Evolutionary conservation across 306 rosid species (phyloP).

Genomic region (Lathyrus tuberosus): DNA sequence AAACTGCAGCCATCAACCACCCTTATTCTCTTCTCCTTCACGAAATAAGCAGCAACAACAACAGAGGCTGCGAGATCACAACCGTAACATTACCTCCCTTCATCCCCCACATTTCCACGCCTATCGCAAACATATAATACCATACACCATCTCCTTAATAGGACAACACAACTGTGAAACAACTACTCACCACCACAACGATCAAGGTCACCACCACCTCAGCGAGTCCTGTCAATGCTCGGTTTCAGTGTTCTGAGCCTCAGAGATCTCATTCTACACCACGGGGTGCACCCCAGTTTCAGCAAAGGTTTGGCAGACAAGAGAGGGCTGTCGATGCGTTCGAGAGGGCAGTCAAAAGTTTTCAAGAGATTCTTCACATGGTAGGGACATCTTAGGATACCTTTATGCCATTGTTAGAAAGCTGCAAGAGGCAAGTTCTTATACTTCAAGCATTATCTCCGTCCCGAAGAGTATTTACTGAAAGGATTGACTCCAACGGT

Average conservation of each 20-base stretch:
- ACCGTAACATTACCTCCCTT: no score
- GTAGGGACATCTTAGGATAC: constrained; percentile 94
- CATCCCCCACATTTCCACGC: no score
- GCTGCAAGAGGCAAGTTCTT: constrained; percentile 98
- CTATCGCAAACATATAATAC: no score
- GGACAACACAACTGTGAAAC: no score
- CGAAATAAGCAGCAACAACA: no score
- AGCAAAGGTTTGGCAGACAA: constrained; percentile 79
- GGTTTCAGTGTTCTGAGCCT: constrained; percentile 76
- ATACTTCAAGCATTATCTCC: constrained; percentile 74
- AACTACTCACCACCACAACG: constrained; percentile 35
- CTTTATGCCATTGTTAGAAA: constrained; percentile 70
- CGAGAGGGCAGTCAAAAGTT: constrained; percentile 74
- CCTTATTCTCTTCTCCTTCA: no score
- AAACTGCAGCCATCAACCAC: no score
- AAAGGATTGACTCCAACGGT: constrained; percentile 74
- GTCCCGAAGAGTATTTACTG: constrained; percentile 71
- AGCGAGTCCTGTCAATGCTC: constrained; percentile 70
- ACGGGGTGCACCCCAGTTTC: constrained; percentile 65
- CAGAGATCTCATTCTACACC: constrained; percentile 78
- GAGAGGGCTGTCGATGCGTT: constrained; percentile 71
- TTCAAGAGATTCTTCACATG: constrained; percentile 92
- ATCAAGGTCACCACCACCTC: constrained; percentile 77
- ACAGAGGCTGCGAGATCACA: no score
- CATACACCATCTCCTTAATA: no score